Evolutionary conservation across 352 stramenopile genomes (phyloP), one percentile per base, ranked within the genome.

Genomic region (Pythium scleroteichum): DNA sequence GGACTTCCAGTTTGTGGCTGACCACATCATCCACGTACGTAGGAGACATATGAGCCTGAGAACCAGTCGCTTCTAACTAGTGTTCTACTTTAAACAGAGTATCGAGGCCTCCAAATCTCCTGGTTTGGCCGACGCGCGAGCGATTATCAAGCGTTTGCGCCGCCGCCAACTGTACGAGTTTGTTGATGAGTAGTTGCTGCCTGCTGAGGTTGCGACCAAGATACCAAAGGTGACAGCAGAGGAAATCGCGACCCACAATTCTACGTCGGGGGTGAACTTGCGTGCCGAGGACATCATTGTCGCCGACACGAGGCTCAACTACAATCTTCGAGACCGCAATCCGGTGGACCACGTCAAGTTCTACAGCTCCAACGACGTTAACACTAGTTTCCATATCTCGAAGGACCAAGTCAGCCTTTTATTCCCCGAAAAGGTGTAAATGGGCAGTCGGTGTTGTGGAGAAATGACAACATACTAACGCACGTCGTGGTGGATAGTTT

Each of bases 271-370:
- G 83, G 41, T 54, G 2, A 54, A 65, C 1, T 54, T 97, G 26
- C 61, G 78, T 24, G 68, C 75, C 1, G 68, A 92, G 22, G 83
- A 97, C 58, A 88, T 97, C 23, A 90, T 97, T 41, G 76, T 95
- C 2, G 78, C 77, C 6, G 81, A 94, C 68, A 80, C 77, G 2
- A 64, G 78, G 13, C 70, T 97, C 24, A 93, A 96, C 65, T 95
- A 95, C 74, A 94, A 94, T 51, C 72, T 89, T 14, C 74, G 82
- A 19, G 82, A 92, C 60, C 78, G 73, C 32, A 95, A 95, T 56
- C 88, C 88, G 6, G 79, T 97, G 49, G 84, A 94, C 53, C 79
- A 87, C 39, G 80, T 94, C 17, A 73, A 76, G 24, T 96, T 96
- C 64, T 96, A 93, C 70, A 77, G 72, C 29, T 91, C 83, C 33